Percentiles rank a stretch among this genome's conserved stretches.
Evolutionary conservation across 495 filamentous ascomycete genomes (phyloP).

Genomic region (Penicillium goetzii): DNA sequence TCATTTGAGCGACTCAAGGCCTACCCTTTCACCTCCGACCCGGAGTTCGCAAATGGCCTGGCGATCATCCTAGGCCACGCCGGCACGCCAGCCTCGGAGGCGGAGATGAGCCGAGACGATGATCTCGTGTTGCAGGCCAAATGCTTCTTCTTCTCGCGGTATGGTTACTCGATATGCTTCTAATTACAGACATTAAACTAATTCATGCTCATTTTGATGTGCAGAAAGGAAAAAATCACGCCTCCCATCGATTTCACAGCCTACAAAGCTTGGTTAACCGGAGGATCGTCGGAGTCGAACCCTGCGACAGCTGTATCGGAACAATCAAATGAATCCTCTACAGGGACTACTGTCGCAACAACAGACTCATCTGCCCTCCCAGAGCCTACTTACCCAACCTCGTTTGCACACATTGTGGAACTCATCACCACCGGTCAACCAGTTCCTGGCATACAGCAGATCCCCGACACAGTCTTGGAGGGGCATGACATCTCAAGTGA

Average conservation of each 20-base stretch:
- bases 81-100: slow-evolving; percentile 42
- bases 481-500: slow-evolving; percentile 60
- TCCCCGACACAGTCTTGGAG: slow-evolving; percentile 78
- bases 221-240: slow-evolving; percentile 47
- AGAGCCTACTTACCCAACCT: slow-evolving; percentile 74
- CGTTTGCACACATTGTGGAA: slow-evolving; percentile 87
- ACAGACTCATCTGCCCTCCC: slow-evolving; percentile 12
- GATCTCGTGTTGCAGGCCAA: slow-evolving; percentile 55
- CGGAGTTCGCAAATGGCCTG: slow-evolving; percentile 54
- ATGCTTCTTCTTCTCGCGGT: slow-evolving; percentile 59
- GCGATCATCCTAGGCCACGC: slow-evolving; percentile 52
- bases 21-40: slow-evolving; percentile 48
- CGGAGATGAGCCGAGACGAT: slow-evolving; percentile 46
- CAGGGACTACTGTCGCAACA: slow-evolving; percentile 5
- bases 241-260: slow-evolving; percentile 43
- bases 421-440: slow-evolving; percentile 82
- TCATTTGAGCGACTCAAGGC: slow-evolving; percentile 35
- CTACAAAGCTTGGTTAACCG: slow-evolving; percentile 48
- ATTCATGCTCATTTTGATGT: not conserved
- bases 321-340: slow-evolving; percentile 2
- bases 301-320: not conserved
- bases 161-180: not conserved
- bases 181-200: not conserved
- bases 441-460: slow-evolving; percentile 87
- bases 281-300: slow-evolving; percentile 6